phyloP scores from a whole-genome alignment of 495 filamentous ascomycete species.

The Achaetomiella virescens region DNA sequence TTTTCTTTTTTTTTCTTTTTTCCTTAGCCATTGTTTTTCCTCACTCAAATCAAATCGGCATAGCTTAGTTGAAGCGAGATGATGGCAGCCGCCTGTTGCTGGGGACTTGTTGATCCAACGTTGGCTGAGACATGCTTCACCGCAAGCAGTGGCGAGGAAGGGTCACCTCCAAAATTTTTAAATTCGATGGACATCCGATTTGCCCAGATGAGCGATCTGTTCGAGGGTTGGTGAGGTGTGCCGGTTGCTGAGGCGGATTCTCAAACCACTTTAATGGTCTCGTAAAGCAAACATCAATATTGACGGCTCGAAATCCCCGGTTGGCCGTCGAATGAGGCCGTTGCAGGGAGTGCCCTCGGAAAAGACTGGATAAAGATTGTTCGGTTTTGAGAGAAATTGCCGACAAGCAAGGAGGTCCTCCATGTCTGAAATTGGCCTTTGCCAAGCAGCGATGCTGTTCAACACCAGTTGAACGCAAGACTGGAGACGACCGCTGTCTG shows the following conservation, averaged over 20 bases:
- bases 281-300: slow-evolving; percentile 26
- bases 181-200: not conserved
- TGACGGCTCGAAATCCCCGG: not conserved
- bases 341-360: too few relatives aligned
- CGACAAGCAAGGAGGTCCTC: not conserved
- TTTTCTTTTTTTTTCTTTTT: not conserved
- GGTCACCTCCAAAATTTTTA: not conserved
- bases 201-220: not conserved
- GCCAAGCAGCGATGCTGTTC: not conserved
- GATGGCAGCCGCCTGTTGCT: not conserved
- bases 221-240: not conserved
- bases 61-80: slow-evolving; percentile 2
- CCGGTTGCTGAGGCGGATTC: slow-evolving; percentile 18
- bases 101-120: not conserved
- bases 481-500: not conserved
- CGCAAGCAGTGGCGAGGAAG: not conserved
- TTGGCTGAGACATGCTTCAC: not conserved
- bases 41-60: not conserved
- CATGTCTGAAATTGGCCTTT: not conserved
- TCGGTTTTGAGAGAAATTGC: not conserved
- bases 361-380: not conserved
- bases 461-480: not conserved
- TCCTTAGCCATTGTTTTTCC: not conserved
- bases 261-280: slow-evolving; percentile 5
- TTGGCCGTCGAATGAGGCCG: too few relatives aligned